Evolutionary conservation across 2,329 filamentous ascomycete genomes (phyloP).

Genomic region (Diaporthe ilicicola): DNA sequence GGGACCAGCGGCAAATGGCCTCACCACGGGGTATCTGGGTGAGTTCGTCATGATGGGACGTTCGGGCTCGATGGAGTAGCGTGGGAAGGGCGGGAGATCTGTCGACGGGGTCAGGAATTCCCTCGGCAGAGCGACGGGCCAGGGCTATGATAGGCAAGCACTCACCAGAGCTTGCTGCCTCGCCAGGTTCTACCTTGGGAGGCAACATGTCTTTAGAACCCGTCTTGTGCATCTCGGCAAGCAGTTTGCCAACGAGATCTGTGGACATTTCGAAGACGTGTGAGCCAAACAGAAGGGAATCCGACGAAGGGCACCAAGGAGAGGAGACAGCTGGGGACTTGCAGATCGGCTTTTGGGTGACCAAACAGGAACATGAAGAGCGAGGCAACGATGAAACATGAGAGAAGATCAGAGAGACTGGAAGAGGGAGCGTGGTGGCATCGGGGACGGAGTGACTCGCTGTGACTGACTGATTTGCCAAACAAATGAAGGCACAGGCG

Average conservation of each 20-base stretch:
- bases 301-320: not conserved
- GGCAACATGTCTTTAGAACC: not conserved
- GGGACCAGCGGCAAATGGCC: not conserved
- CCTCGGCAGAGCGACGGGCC: not conserved
- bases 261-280: not conserved
- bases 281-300: not conserved
- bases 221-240: constrained; percentile 7
- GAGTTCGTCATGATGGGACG: not conserved
- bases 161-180: not conserved
- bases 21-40: not conserved
- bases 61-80: not conserved
- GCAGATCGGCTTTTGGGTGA: not conserved
- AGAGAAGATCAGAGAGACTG: not conserved
- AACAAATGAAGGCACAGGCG: not conserved
- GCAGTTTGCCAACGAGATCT: not conserved
- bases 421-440: not conserved
- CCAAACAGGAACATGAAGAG: not conserved
- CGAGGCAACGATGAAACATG: no score
- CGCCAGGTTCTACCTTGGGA: constrained; percentile 1
- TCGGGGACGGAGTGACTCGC: not conserved
- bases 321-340: not conserved
- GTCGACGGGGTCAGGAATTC: not conserved
- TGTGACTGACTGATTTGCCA: not conserved
- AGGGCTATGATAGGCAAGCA: no score
- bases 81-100: constrained; percentile 3